Evolutionary conservation across 192 early-diverging fungal species (phyloP).

Genomic region (Coemansia sp.): DNA sequence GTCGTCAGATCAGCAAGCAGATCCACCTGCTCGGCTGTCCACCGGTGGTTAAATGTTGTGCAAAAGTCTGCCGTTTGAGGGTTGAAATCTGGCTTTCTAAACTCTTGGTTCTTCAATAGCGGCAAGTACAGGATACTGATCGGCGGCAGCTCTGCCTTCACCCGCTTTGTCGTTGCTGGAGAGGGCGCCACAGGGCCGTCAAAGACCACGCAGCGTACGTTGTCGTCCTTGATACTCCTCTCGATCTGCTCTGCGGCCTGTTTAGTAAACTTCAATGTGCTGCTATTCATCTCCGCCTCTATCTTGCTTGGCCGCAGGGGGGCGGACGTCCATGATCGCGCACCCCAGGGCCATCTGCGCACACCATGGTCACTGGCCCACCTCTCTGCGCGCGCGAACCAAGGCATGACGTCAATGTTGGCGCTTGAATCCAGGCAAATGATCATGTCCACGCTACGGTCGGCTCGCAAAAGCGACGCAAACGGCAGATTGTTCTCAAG

Average conservation of each 20-base stretch:
- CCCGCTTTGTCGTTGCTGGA: slow-evolving; percentile 8
- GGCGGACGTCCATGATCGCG: slow-evolving; percentile 54
- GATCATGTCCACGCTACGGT: slow-evolving; percentile 70
- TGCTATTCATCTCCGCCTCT: slow-evolving; percentile 21
- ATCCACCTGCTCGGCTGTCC: slow-evolving; percentile 65
- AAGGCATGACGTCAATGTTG: slow-evolving; percentile 66
- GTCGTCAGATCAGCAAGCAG: slow-evolving; percentile 60
- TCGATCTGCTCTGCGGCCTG: slow-evolving; percentile 19
- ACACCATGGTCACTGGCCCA: slow-evolving; percentile 63
- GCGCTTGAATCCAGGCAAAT: slow-evolving; percentile 74
- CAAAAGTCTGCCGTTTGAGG: slow-evolving; percentile 65
- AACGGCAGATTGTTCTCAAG: slow-evolving; percentile 82
- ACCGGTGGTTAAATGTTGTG: slow-evolving; percentile 69
- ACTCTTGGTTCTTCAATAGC: slow-evolving; percentile 60
- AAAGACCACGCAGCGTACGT: slow-evolving; percentile 57
- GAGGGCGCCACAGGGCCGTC: slow-evolving; percentile 35
- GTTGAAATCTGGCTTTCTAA: slow-evolving; percentile 59
- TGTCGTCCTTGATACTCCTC: slow-evolving; percentile 21
- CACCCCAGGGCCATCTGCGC: slow-evolving; percentile 63
- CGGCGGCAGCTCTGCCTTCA: slow-evolving; percentile 2
- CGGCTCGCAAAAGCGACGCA: slow-evolving; percentile 65
- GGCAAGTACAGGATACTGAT: slow-evolving; percentile 64
- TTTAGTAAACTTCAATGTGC: slow-evolving; percentile 23
- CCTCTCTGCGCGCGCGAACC: slow-evolving; percentile 65
- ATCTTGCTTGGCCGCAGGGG: slow-evolving; percentile 38